A percentile compares a stretch with the other conserved stretches of the same genome.
These are phyloP conservation scores for Gaertneriomyces sp. DNA, from an alignment of 192 early-diverging fungal genomes.

Conservation along the genomic window DNA sequence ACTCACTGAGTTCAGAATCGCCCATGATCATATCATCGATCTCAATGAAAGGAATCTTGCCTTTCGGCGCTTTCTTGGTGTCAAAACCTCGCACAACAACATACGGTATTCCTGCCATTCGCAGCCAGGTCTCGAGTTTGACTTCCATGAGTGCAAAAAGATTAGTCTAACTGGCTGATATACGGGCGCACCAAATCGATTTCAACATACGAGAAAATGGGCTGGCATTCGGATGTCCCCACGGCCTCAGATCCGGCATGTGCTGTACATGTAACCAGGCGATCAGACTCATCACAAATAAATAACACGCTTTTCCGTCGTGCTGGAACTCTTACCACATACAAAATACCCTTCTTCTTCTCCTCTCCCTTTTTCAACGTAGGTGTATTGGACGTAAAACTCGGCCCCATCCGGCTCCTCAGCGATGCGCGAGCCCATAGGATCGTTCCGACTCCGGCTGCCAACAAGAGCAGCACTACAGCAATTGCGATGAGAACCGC, in stretches of 20 bases:
- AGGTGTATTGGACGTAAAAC: conserved; percentile 16
- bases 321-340: conserved; percentile 27
- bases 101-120: conserved; percentile 26
- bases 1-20: conserved; percentile 33
- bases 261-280: conserved; percentile 11
- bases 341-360: conserved; percentile 23
- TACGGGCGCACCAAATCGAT: not conserved
- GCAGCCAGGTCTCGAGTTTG: conserved; percentile 30
- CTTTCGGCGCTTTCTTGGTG: conserved; percentile 32
- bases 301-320: too few relatives aligned
- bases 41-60: conserved; percentile 38
- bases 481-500: conserved; percentile 12
- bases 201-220: conserved; percentile 30
- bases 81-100: conserved; percentile 32
- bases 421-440: conserved; percentile 8
- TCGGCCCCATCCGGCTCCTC: conserved; percentile 5
- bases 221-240: conserved; percentile 36
- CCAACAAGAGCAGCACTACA: not conserved
- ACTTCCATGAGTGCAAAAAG: not conserved
- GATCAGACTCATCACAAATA: too few relatives aligned
- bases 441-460: not conserved
- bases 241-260: conserved; percentile 28
- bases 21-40: conserved; percentile 32
- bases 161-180: not conserved
- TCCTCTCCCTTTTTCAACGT: conserved; percentile 9